Evolutionary conservation across 1,284 basidiomycete species (phyloP).

Genomic region (Pyrrhoderma noxium): DNA sequence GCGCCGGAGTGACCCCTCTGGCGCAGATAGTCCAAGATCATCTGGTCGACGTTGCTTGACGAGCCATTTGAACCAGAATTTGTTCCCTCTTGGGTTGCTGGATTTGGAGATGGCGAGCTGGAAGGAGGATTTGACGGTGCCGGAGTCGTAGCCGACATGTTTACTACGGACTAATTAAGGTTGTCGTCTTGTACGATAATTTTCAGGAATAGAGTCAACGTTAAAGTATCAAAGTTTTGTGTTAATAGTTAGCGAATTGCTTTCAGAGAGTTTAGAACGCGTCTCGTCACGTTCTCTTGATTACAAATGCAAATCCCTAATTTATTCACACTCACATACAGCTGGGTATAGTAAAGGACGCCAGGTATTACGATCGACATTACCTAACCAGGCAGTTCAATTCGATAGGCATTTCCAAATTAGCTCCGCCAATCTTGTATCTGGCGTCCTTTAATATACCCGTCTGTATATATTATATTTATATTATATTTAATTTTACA

Average conservation of each 20-base stretch:
- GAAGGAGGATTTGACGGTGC: conserved; percentile 29
- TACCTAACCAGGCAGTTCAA: no score
- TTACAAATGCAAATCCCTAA: not conserved
- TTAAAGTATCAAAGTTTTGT: no score
- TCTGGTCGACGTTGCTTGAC: conserved; percentile 41
- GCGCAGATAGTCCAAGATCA: conserved; percentile 81
- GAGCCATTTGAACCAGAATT: conserved; percentile 20
- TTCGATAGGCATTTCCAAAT: no score
- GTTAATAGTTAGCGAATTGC: no score
- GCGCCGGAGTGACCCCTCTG: conserved; percentile 74
- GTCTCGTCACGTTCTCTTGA: not conserved
- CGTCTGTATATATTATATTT: no score
- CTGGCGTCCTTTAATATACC: no score
- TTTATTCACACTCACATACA: not conserved
- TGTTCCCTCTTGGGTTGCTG: conserved; percentile 25
- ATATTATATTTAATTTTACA: no score
- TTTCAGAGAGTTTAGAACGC: not conserved
- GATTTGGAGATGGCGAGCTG: conserved; percentile 26
- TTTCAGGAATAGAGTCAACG: no score
- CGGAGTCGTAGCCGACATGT: conserved; percentile 41
- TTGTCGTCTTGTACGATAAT: no score
- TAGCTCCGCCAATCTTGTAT: no score
- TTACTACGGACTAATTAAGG: not conserved
- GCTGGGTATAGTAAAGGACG: no score
- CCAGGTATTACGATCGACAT: no score